A percentile compares a stretch with the other conserved stretches of the same genome.
These are phyloP conservation scores for Steccherinum ochraceum DNA, from an alignment of 768 basidiomycete genomes.

Conservation along the genomic window DNA sequence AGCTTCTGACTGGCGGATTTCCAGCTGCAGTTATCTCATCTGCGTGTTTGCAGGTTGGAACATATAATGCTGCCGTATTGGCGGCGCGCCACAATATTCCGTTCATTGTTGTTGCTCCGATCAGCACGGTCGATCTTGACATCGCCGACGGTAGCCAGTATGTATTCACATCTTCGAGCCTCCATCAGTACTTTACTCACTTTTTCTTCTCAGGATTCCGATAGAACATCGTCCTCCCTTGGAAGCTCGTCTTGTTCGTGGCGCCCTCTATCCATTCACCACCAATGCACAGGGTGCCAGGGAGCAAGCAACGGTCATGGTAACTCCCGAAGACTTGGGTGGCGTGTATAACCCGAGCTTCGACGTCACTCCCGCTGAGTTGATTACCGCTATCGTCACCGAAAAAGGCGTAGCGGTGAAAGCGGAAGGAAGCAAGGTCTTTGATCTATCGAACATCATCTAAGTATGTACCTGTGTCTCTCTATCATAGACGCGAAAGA, in stretches of 20 bases:
- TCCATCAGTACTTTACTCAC: constrained; percentile 4
- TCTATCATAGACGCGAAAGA: too few relatives aligned
- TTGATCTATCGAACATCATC: constrained; percentile 62
- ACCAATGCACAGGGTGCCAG: constrained; percentile 34
- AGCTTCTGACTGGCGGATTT: constrained; percentile 5
- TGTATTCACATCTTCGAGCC: constrained; percentile 5
- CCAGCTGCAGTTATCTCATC: not conserved
- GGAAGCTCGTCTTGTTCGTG: constrained; percentile 87
- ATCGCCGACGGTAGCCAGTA: constrained; percentile 62
- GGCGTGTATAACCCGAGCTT: constrained; percentile 90
- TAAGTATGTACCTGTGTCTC: too few relatives aligned
- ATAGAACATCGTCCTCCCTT: constrained; percentile 88
- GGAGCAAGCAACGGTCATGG: constrained; percentile 73
- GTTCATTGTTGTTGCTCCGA: constrained; percentile 90
- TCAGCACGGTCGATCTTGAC: constrained; percentile 86
- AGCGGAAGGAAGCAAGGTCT: constrained; percentile 43
- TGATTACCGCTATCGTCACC: constrained; percentile 93
- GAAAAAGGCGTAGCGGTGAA: constrained; percentile 90
- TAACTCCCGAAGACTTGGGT: constrained; percentile 55
- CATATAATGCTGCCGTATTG: constrained; percentile 93
- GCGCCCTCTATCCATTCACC: constrained; percentile 58
- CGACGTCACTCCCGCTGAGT: constrained; percentile 90
- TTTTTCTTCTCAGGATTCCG: constrained; percentile 52
- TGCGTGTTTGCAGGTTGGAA: constrained; percentile 78
- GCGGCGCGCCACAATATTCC: constrained; percentile 84